Conservation (phyloP, 2,329 filamentous ascomycete species). For the Neofusicoccum parvum region DNA sequence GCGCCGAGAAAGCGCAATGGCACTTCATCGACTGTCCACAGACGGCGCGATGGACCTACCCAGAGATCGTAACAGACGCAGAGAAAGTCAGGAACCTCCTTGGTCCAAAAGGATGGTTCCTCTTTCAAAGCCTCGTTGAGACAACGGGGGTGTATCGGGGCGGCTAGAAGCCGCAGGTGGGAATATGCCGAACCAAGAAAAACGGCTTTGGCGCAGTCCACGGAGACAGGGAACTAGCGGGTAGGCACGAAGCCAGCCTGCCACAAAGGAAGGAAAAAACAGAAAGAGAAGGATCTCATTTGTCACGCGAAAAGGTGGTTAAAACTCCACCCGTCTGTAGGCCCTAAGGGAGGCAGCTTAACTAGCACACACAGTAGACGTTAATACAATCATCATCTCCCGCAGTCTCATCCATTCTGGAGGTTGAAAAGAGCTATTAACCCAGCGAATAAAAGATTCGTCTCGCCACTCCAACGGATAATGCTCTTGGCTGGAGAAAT, state of each 20-base stretch:
- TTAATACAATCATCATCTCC: no score
- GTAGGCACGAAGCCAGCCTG: no score
- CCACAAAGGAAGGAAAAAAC: no score
- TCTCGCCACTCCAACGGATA: no score
- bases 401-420: no score
- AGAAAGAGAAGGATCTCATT: no score
- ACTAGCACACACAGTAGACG: background rate
- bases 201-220: no score
- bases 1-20: background rate
- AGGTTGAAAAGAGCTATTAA: no score
- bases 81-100: background rate
- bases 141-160: background rate
- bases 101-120: background rate
- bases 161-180: background rate
- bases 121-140: background rate
- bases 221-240: no score
- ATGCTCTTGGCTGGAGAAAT: no score
- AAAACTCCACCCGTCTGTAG: background rate
- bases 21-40: background rate
- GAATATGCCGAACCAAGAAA: no score
- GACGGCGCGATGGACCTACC: background rate
- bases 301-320: background rate
- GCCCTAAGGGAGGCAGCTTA: background rate
- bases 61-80: background rate
- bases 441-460: no score